These are phyloP conservation scores for Ganoderma lingzhi DNA, from an alignment of 1,284 basidiomycete species.

Conservation along the genomic window DNA sequence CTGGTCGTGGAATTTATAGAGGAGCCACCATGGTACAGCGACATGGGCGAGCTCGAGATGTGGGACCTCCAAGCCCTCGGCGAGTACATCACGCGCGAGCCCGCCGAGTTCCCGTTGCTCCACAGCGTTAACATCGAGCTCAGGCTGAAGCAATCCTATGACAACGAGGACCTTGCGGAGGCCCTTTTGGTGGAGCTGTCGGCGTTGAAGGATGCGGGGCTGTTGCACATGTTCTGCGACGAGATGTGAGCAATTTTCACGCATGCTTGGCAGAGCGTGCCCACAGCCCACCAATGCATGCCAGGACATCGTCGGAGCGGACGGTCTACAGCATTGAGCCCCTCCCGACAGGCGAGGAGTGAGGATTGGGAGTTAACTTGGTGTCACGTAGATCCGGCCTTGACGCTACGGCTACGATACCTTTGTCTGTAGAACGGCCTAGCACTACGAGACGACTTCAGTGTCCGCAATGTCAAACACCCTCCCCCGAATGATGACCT, in stretches of 20 bases:
- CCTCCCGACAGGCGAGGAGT: neutral
- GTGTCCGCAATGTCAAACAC: no score
- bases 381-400: neutral
- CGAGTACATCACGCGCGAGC: conserved; percentile 3
- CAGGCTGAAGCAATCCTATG: neutral
- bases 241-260: neutral
- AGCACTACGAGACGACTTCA: neutral
- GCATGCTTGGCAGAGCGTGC: neutral
- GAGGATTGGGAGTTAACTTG: neutral
- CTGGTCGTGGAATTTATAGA: neutral
- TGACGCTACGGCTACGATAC: no score
- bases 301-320: neutral
- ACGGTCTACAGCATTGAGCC: neutral
- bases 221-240: neutral
- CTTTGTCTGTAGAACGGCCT: neutral
- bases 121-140: neutral
- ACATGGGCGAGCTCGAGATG: neutral
- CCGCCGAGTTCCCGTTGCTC: neutral
- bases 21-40: neutral
- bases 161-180: neutral
- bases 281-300: neutral
- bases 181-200: neutral
- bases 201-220: neutral
- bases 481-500: no score
- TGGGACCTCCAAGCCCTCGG: neutral